phyloP scores from a whole-genome alignment of 1,139 yeast genomes.

The Yarrowia galli region DNA sequence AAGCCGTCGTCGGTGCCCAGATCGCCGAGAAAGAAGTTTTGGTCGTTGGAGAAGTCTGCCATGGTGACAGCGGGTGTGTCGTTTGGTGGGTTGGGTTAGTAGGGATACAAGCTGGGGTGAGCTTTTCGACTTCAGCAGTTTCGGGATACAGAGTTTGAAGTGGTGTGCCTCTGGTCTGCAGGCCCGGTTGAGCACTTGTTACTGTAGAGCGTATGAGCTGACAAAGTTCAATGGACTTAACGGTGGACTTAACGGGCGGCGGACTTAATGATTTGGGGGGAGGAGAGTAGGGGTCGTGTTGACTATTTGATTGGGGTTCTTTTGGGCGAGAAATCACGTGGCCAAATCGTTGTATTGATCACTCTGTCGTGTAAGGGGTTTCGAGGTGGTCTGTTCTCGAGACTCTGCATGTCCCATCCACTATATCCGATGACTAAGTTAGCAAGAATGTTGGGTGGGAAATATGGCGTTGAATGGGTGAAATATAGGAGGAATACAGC shows the following conservation, averaged over 20 bases:
- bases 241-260: constrained; percentile 10
- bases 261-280: neutral
- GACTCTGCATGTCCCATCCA: too few relatives aligned
- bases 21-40: constrained; percentile 6
- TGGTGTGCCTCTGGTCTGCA: constrained; percentile 12
- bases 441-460: too few relatives aligned
- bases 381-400: too few relatives aligned
- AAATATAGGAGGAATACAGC: too few relatives aligned
- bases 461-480: too few relatives aligned
- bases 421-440: too few relatives aligned
- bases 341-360: neutral
- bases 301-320: neutral
- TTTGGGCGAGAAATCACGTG: neutral
- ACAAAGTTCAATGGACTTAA: neutral
- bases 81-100: neutral
- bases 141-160: constrained; percentile 1
- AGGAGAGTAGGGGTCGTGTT: neutral
- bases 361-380: too few relatives aligned
- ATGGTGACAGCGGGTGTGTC: neutral
- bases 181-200: neutral
- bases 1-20: constrained; percentile 11
- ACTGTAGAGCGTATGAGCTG: neutral
- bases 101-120: neutral
- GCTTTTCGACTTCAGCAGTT: neutral
- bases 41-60: constrained; percentile 11